Evolutionary conservation across 169 alveolate species (phyloP), one percentile per base, ranked within the genome.

Genomic region (Ophryocystis elektroscirrha): DNA sequence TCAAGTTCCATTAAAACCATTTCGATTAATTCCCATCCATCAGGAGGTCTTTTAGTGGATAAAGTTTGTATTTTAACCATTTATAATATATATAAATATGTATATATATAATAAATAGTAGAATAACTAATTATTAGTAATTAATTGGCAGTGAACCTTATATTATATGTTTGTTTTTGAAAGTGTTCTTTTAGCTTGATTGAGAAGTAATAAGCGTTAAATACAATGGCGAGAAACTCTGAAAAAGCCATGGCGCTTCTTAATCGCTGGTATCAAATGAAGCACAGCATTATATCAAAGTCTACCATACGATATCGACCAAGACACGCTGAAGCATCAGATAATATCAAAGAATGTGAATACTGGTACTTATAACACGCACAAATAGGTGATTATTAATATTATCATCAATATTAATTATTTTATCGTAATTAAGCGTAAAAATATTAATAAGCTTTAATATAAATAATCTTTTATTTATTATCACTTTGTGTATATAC

Each of bases 11-110:
- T 69, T 48, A 90, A 72, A 23, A 84, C 76, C 28, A 87, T 79
- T 52, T 89, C 90, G 23, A 91, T 75, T 41, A 59, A 53, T 15
- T 86, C 95, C 95, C 95, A 91, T 2, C 98, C 98, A 60, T 69
- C 89, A 1, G 67, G 67, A 1, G 63, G 48, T 37, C 22, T 20
- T 56, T 32, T 51, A 36, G 60, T 27, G 18, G 53, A 16, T 15
- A 56, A 7, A 6, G 57, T 41, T 30, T 63, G 65, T 23, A 59
- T 39, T 36, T 37, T 30, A 1, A 55, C 56, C 66, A 52, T 55
- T 16, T 0, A n/a, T n/a, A n/a, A n/a, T n/a, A n/a, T n/a, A n/a
- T n/a, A n/a, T n/a, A 1, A 2, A n/a, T 28, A 18, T 24, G 25
- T 15, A 2, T 2, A 5, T 24, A 42, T n/a, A 2, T 28, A 42